Percentiles rank a stretch among this genome's conserved stretches.
Evolutionary conservation across 495 filamentous ascomycete species (phyloP).

Genomic region (Penicillium taxi): DNA sequence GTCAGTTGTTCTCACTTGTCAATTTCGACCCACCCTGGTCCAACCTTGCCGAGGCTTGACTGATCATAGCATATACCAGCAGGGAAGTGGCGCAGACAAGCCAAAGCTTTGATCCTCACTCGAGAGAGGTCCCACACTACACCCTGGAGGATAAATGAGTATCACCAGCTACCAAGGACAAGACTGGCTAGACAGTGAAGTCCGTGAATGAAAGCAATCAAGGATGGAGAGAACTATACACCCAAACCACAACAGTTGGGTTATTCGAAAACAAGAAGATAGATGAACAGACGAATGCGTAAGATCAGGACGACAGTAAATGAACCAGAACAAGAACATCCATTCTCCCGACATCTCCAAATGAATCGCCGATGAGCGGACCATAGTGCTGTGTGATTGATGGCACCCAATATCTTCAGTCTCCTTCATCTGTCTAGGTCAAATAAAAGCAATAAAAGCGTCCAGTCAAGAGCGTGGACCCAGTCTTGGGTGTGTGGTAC

Average conservation of each 20-base stretch:
- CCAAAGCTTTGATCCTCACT: slow-evolving; percentile 94
- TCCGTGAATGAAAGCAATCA: slow-evolving; percentile 6
- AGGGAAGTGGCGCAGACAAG: slow-evolving; percentile 58
- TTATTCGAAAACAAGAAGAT: slow-evolving; percentile 7
- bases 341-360: slow-evolving; percentile 14
- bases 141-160: slow-evolving; percentile 9
- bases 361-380: no score
- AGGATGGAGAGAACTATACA: not conserved
- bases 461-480: slow-evolving; percentile 1
- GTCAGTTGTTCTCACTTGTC: no score
- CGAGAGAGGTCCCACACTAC: slow-evolving; percentile 72
- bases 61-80: slow-evolving; percentile 8
- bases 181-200: slow-evolving; percentile 3
- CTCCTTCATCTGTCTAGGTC: no score
- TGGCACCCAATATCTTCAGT: slow-evolving; percentile 19
- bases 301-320: slow-evolving; percentile 3
- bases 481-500: slow-evolving; percentile 61
- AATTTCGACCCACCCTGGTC: slow-evolving; percentile 8
- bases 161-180: slow-evolving; percentile 2
- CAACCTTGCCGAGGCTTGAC: slow-evolving; percentile 4
- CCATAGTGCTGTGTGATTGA: no score
- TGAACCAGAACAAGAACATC: slow-evolving; percentile 14
- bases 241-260: slow-evolving; percentile 7
- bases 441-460: not conserved
- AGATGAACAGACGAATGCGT: slow-evolving; percentile 10